phyloP scores from a whole-genome alignment of 345 rosid genomes.

The Stellera chamaejasme region DNA sequence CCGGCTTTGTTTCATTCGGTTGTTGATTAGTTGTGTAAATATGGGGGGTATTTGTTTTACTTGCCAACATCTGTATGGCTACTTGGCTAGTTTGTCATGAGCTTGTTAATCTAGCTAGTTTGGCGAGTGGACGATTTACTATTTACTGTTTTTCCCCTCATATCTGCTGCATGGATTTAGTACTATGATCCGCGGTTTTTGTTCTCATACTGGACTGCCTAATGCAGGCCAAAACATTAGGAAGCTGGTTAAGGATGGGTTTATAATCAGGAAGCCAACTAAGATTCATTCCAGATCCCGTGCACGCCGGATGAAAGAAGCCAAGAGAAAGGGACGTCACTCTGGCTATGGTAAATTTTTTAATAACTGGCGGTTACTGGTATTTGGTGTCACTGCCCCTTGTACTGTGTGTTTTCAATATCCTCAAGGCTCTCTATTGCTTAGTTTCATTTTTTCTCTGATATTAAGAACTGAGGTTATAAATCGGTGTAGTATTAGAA shows the following conservation, averaged over 20 bases:
- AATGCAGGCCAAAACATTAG: conserved; percentile 78
- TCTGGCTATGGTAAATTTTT: conserved; percentile 71
- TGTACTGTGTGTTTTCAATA: too few relatives aligned
- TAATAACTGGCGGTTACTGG: too few relatives aligned
- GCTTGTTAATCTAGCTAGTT: background rate
- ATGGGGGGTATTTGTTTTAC: too few relatives aligned
- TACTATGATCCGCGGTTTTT: background rate
- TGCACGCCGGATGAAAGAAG: conserved; percentile 77
- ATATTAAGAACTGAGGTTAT: too few relatives aligned
- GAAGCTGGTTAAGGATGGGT: conserved; percentile 95
- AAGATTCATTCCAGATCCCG: conserved; percentile 95
- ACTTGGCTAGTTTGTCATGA: background rate
- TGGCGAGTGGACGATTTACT: too few relatives aligned
- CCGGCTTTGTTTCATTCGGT: too few relatives aligned
- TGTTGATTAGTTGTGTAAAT: too few relatives aligned
- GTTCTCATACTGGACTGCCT: background rate
- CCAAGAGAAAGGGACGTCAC: conserved; percentile 95
- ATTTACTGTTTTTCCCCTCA: background rate
- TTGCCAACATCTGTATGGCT: too few relatives aligned
- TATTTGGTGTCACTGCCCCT: too few relatives aligned
- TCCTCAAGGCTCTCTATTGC: too few relatives aligned
- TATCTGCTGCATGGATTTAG: background rate
- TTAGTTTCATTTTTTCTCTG: too few relatives aligned
- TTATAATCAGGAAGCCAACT: conserved; percentile 92
- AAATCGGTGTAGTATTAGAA: too few relatives aligned